Evolutionary conservation across 2,329 filamentous ascomycete genomes (phyloP).

Genomic region (Proliferodiscus dingleyae): DNA sequence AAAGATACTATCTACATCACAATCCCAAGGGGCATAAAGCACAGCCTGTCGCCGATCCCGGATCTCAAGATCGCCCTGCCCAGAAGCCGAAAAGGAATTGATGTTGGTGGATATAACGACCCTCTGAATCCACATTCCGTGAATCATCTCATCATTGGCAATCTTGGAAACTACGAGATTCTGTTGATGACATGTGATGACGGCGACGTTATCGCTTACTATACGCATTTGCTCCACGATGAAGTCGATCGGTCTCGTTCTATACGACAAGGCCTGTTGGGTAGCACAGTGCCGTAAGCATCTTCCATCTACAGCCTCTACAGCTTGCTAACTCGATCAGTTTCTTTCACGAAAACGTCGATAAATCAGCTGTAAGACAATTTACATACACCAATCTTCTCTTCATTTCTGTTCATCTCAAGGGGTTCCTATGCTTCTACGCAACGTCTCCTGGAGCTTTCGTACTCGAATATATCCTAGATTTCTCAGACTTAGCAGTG

Average conservation of each 20-base stretch:
- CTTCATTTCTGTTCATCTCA: no score
- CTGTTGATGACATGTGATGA: conserved; percentile 66
- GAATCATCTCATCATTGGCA: conserved; percentile 47
- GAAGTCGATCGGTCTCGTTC: conserved; percentile 1
- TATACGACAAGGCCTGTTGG: neutral
- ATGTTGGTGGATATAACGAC: conserved; percentile 51
- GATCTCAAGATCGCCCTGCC: conserved; percentile 46
- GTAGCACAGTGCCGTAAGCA: neutral
- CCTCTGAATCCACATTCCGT: conserved; percentile 44
- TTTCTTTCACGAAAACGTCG: conserved; percentile 75
- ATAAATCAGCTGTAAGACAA: conserved; percentile 67
- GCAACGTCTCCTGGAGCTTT: no score
- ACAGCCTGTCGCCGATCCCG: conserved; percentile 44
- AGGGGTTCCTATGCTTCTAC: no score
- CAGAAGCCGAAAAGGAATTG: conserved; percentile 35
- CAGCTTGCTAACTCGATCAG: no score
- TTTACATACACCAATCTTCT: no score
- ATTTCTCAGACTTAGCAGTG: no score
- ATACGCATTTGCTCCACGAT: conserved; percentile 38
- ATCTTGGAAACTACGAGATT: conserved; percentile 66
- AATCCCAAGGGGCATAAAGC: conserved; percentile 42
- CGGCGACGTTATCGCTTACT: conserved; percentile 69
- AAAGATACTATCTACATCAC: conserved; percentile 53
- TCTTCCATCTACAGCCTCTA: no score
- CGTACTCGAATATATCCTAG: no score